Evolutionary conservation across 1,284 basidiomycete genomes (phyloP).

Genomic region (Testicularia cyperi): DNA sequence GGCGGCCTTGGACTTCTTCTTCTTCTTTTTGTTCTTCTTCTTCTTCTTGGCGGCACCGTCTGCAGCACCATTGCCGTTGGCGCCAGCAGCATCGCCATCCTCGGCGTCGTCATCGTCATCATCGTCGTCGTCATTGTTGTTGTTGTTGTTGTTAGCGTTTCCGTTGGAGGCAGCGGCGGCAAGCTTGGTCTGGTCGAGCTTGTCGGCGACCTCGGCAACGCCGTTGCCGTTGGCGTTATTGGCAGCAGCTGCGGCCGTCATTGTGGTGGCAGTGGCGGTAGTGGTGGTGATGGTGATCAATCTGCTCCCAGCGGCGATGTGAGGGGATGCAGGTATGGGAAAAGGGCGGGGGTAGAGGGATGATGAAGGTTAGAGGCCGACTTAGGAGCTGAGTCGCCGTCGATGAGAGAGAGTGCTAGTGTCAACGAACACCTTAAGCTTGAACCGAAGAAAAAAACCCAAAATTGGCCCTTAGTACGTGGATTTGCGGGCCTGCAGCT

Average conservation of each 20-base stretch:
- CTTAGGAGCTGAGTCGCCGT: no score
- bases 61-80: conserved; percentile 13
- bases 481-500: no score
- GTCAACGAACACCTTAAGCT: no score
- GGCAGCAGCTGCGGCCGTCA: conserved; percentile 12
- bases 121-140: conserved; percentile 11
- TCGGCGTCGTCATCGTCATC: conserved; percentile 45
- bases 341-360: no score
- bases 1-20: conserved; percentile 45
- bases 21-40: conserved; percentile 86
- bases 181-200: conserved; percentile 26
- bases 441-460: no score
- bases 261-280: neutral
- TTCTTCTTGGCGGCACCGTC: conserved; percentile 62
- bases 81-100: conserved; percentile 40
- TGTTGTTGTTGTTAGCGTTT: conserved; percentile 17
- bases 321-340: no score
- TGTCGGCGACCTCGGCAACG: conserved; percentile 23
- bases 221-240: conserved; percentile 19
- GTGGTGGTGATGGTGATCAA: conserved; percentile 1
- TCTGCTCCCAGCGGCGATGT: no score
- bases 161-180: conserved; percentile 26
- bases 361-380: no score
- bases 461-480: no score
- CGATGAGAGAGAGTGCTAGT: no score